Evolutionary conservation across 2,329 filamentous ascomycete genomes (phyloP), one percentile per base, ranked within the genome.

Genomic region (Botrytis medusae): DNA sequence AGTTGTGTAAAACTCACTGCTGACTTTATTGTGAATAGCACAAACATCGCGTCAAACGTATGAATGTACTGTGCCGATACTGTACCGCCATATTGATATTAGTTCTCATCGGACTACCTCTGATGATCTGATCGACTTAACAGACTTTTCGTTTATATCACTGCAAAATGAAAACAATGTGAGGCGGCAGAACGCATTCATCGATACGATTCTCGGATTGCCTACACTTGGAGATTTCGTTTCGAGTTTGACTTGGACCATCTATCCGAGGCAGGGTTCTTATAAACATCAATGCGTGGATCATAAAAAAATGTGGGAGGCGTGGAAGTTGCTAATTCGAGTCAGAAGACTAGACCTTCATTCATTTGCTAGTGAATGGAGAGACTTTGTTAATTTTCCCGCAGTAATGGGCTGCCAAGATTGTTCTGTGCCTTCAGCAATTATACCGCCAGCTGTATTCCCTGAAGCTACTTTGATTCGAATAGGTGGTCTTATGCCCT

Each of bases 371-470:
- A 16, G 2, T 59, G 29, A 29, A 16, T 51, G 25, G 48, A 20
- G 1, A 32, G n/a, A 59, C 54, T 18, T 59, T 32, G 3, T 59
- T 18, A 0, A 59, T 14, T 14, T n/a, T n/a, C 10, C 48, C 25
- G 25, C 25, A 51, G 4, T 0, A 51, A 1, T 5, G 4, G 12
- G 2, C 14, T 6, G n/a, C 25, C 4, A 51, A n/a, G 25, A 6
- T n/a, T 6, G 9, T 20, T 32, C n/a, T 10, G 7, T 14, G 10
- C n/a, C 54, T 32, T 32, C 18, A 9, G n/a, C n/a, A 32, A 32
- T 20, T 18, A 22, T 59, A 32, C 7, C 54, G 18, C 54, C 29
- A 20, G 16, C 29, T 9, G 2, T 59, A 20, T 59, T 59, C 18
- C 29, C 29, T 16, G 29, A 18, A 20, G 54, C 54, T 32, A 59